Base-by-base conservation (phyloP, 768 basidiomycete species). In the Udeniomyces megalosporus region DNA sequence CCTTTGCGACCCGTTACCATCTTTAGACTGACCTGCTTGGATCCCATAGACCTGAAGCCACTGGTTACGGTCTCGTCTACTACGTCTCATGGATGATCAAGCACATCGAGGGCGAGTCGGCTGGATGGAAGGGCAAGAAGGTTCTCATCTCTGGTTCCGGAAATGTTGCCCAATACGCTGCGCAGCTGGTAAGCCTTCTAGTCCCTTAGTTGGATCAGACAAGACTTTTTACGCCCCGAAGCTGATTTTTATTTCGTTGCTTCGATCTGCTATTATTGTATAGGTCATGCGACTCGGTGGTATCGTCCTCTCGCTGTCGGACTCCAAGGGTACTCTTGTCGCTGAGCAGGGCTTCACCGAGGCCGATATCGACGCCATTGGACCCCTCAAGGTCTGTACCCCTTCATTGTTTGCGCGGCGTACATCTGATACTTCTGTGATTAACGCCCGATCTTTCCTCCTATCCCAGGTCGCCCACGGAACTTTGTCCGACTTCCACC, bases 201-300 rank as follows among this genome's bases (percentile, higher is more conserved):
- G n/a, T n/a, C n/a, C n/a, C n/a, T n/a, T n/a, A n/a, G n/a, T n/a
- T n/a, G n/a, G n/a, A n/a, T n/a, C n/a, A n/a, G n/a, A n/a, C 4
- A 20, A 48, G 47, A 2, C 47, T 48, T 12, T 17, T 29, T 50
- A 0, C 22, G 24, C 48, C 24, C 7, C 20, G n/a, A 29, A 50
- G 49, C 49, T 50, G 12, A 5, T n/a, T 2, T 26, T 48, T 3
- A 29, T 29, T 49, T 17, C 11, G n/a, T n/a, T n/a, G n/a, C n/a
- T n/a, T 50, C 26, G n/a, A 4, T 50, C 48, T 49, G 24, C 24
- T 5, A 8, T 29, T 7, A 24, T 49, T 15, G 26, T 84, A 73
- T 85, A 85, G 73, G 81, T 84, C 66, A 79, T 86, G 73, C 83
- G 84, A 73, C 82, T 85, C 70, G 85, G 84, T 56, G 84, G 79